Base-by-base conservation (phyloP, 495 filamentous ascomycete species). In the Hamigera avellanea region DNA sequence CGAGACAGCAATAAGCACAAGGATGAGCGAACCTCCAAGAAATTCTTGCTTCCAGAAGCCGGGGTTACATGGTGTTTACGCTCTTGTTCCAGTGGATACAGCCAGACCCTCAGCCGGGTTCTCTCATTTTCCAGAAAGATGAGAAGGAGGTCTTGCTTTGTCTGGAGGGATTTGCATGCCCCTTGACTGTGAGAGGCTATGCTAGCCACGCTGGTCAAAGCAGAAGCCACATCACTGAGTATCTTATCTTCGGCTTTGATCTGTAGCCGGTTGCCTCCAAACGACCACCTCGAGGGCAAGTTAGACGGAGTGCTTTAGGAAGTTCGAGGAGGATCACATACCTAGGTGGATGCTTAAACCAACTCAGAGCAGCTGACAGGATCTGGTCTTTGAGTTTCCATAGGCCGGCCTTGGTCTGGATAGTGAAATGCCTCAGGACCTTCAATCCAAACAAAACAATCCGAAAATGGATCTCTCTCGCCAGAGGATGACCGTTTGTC, bases 221-320 rank as follows among this genome's bases (percentile, higher is more conserved):
- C 71, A 31, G 61, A 57, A 18, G 75, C 61, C 26, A 95, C 77
- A 57, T 96, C 89, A 8, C 67, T 67, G 6, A 99, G 72, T 21
- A 96, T 57, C 43, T 77, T 80, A 21, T 83, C 76, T 56, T 99
- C 93, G 0, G 93, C 86, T 57, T 91, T 96, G 19, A 96, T 69
- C 51, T 96, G 91, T 6, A 95, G 64, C 32, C 83, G 70, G 52
- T 95, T 95, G 40, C 89, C 87, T 28, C 93, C 93, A 54, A 93
- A 96, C 2, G 88, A 93, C 91, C 91, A 99, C 43, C 72, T 65
- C 13, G 14, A n/a, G 19, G 33, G 3, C 28, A 26, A 33, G 19
- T 8, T 16, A 32, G 59, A 23, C 21, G 21, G n/a, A n/a, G n/a
- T n/a, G n/a, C n/a, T n/a, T n/a, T n/a, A n/a, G n/a, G n/a, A n/a